Evolutionary conservation across 805 yeast genomes (phyloP).

Genomic region (Suhomyces pyralidae): DNA sequence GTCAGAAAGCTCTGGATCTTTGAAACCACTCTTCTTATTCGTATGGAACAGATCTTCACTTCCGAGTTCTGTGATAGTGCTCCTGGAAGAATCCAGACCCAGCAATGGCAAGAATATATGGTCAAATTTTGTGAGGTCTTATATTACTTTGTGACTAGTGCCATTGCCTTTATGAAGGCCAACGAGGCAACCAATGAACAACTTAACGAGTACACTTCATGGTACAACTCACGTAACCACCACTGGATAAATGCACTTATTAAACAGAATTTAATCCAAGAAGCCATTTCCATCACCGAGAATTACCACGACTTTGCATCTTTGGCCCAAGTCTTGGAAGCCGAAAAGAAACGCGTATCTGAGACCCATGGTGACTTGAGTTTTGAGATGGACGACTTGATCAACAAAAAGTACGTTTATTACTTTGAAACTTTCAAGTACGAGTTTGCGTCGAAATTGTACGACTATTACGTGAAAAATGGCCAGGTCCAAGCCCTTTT

Average conservation of each 20-base stretch:
- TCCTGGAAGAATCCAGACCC: constrained; percentile 12
- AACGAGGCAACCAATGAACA: constrained; percentile 21
- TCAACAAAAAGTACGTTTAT: constrained; percentile 33
- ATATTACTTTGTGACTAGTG: constrained; percentile 34
- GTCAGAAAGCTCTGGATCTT: constrained; percentile 47
- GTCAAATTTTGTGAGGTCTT: constrained; percentile 28
- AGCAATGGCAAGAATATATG: constrained; percentile 17
- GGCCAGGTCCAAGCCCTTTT: constrained; percentile 55
- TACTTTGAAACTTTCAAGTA: constrained; percentile 65
- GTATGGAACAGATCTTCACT: constrained; percentile 41
- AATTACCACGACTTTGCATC: constrained; percentile 63
- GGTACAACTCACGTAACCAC: constrained; percentile 31
- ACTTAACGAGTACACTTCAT: constrained; percentile 25
- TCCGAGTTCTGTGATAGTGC: constrained; percentile 12
- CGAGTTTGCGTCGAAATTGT: constrained; percentile 64
- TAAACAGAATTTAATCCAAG: constrained; percentile 45
- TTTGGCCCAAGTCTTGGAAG: constrained; percentile 48
- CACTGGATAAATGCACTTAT: constrained; percentile 63
- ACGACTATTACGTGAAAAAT: constrained; percentile 51
- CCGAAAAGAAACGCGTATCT: constrained; percentile 22
- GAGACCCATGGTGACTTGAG: constrained; percentile 17
- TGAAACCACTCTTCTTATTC: constrained; percentile 35
- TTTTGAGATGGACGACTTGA: constrained; percentile 14
- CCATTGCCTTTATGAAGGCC: constrained; percentile 32
- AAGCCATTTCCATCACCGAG: constrained; percentile 64